Evolutionary conservation across 768 basidiomycete genomes (phyloP), one percentile per base, ranked within the genome.

Genomic region (Epithele typhae): DNA sequence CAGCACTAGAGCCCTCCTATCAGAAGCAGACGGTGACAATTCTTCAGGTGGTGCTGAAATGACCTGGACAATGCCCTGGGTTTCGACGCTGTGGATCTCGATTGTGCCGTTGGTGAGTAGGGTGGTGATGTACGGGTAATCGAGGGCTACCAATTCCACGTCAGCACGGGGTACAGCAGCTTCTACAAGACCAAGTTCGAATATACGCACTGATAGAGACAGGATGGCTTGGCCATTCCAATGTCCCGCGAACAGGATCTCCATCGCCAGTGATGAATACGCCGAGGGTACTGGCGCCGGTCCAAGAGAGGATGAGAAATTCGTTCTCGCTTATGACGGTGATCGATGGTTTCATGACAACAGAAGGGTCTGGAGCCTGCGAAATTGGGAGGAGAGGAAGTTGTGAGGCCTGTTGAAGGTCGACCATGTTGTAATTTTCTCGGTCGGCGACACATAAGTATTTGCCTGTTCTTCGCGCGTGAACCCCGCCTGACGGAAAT

Each of bases 151-250:
- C 19, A 22, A 43, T 45, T 19, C 33, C 15, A 27, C 30, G 17
- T 22, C 19, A 39, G 10, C 30, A 32, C 30, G 15, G 15, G 24
- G n/a, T 4, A 33, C 27, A 25, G 33, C 22, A n/a, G n/a, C n/a
- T n/a, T n/a, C n/a, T n/a, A n/a, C 23, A 12, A 19, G 15, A 14
- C 6, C 19, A n/a, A 25, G 15, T 3, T 18, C 30, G 17, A 45
- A 27, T n/a, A n/a, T n/a, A n/a, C n/a, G n/a, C n/a, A n/a, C n/a
- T n/a, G n/a, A n/a, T n/a, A n/a, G n/a, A n/a, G n/a, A n/a, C n/a
- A n/a, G 92, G 90, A 69, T 94, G 82, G 40, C 71, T 77, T 3
- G 81, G 75, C 90, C 92, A 96, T 60, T 91, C 79, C 36, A 96
- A 68, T 2, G 93, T 94, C 2, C 92, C 92, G 37, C 93, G 76